Evolutionary conservation across 2,329 filamentous ascomycete species (phyloP).

Genomic region (Xylaria sp.): DNA sequence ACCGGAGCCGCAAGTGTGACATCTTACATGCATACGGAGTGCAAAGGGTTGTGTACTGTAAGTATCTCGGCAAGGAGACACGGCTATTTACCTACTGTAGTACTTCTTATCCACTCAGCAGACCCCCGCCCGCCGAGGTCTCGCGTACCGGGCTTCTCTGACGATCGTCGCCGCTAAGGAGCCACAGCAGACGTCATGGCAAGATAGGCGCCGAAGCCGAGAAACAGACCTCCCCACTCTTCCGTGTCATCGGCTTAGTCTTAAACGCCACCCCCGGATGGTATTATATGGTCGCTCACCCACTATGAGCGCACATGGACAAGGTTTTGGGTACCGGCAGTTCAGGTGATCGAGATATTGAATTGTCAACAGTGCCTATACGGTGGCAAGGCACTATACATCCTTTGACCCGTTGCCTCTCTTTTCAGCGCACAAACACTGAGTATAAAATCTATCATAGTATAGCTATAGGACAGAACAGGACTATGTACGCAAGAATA

Average conservation of each 20-base stretch:
- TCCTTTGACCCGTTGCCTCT: not conserved
- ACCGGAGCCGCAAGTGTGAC: slow-evolving; percentile 6
- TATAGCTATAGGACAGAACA: too few relatives aligned
- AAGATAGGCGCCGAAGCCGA: not conserved
- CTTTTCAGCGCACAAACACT: too few relatives aligned
- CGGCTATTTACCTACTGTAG: slow-evolving; percentile 1
- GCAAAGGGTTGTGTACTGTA: not conserved
- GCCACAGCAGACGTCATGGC: slow-evolving; percentile 6
- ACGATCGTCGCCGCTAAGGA: slow-evolving; percentile 13
- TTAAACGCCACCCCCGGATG: not conserved
- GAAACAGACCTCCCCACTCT: not conserved
- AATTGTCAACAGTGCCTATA: not conserved
- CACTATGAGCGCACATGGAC: not conserved
- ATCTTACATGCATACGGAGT: slow-evolving; percentile 4
- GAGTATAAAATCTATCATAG: too few relatives aligned
- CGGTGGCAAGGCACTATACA: not conserved
- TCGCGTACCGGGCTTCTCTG: not conserved
- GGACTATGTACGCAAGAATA: too few relatives aligned
- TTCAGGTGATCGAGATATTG: not conserved
- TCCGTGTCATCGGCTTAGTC: slow-evolving; percentile 9
- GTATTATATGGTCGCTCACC: not conserved
- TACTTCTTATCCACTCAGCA: not conserved
- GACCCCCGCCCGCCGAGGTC: slow-evolving; percentile 5
- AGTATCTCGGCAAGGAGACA: not conserved
- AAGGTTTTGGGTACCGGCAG: not conserved